Base-by-base conservation (phyloP, 768 basidiomycete genomes). In the Trametes cinnabarina region DNA sequence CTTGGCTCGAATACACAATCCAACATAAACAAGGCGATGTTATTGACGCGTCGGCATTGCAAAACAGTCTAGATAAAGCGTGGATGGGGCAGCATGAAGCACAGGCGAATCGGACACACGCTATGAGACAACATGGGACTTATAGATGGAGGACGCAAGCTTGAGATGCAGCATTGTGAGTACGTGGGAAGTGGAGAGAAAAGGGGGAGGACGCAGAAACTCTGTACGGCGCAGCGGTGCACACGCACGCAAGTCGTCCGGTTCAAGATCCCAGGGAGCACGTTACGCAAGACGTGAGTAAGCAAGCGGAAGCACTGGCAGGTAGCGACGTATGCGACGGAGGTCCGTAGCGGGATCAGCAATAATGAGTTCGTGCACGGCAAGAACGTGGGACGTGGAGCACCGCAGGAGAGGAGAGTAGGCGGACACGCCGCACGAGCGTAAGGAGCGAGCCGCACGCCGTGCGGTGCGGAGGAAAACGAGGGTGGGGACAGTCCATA, bases 391-490 rank as follows among this genome's bases (percentile, higher is more conserved):
- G 51, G 57, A 23, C 51, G 20, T 32, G 35, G 30, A n/a, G 35
- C 37, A 39, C 44, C 46, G 30, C 43, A 26, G 19, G 10, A 12
- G 35, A n/a, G 40, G 23, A 32, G 28, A 32, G 26, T 5, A 26
- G 25, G 17, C 22, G n/a, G 43, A 23, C 56, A 39, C 46, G 30
- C 39, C 50, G 44, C 46, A 58, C 46, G 49, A 30, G 51, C 46
- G 34, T 30, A 47, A 40, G 39, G 57, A 58, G 39, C 46, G 57
- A 52, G 26, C 46, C 50, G 57, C 57, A 51, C 57, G 57, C 57
- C 57, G 57, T 22, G 57, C 44, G 39, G 51, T 47, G 51, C 51
- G 50, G 51, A 23, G 51, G 9, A 17, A n/a, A 47, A 58, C 37
- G 57, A 58, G 57, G 22, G 57, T 52, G 57, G 40, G 57, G 50